Conservation (phyloP, 345 rosid genomes). For the Gossypium longicalyx region DNA sequence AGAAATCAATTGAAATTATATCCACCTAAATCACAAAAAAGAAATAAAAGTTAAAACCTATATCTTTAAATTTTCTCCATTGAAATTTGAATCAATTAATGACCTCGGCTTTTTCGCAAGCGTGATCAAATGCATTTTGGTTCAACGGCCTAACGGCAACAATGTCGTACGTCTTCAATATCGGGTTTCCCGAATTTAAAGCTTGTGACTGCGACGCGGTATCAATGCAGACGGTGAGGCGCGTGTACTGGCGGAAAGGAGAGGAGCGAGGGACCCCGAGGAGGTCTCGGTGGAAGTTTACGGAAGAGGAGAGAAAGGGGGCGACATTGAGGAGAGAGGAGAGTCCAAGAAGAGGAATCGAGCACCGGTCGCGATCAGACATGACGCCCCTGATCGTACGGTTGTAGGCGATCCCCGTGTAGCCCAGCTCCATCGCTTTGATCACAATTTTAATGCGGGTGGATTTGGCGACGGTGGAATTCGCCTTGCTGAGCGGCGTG, state of each 20-base stretch:
- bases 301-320: conserved; percentile 60
- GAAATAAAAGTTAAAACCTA: not conserved
- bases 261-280: conserved; percentile 57
- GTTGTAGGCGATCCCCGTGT: conserved; percentile 59
- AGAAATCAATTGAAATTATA: conserved; percentile 66
- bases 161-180: conserved; percentile 71
- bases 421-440: conserved; percentile 84
- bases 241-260: conserved; percentile 87
- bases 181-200: conserved; percentile 63
- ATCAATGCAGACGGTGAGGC: conserved; percentile 66
- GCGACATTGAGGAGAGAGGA: conserved; percentile 55
- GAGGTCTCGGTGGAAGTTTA: conserved; percentile 66
- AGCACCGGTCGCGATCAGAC: conserved; percentile 59
- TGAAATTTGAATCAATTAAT: not conserved
- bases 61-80: not conserved
- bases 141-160: conserved; percentile 71
- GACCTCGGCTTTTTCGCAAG: conserved; percentile 73
- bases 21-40: conserved; percentile 43
- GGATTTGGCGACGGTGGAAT: conserved; percentile 24
- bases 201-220: conserved; percentile 46
- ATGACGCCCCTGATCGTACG: conserved; percentile 42
- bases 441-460: conserved; percentile 44
- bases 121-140: conserved; percentile 61
- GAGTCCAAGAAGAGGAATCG: conserved; percentile 54
- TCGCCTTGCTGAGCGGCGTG: conserved; percentile 19